These are phyloP conservation scores for Colletotrichum gigasporum DNA, from an alignment of 2,329 filamentous ascomycete species.

Conservation along the genomic window DNA sequence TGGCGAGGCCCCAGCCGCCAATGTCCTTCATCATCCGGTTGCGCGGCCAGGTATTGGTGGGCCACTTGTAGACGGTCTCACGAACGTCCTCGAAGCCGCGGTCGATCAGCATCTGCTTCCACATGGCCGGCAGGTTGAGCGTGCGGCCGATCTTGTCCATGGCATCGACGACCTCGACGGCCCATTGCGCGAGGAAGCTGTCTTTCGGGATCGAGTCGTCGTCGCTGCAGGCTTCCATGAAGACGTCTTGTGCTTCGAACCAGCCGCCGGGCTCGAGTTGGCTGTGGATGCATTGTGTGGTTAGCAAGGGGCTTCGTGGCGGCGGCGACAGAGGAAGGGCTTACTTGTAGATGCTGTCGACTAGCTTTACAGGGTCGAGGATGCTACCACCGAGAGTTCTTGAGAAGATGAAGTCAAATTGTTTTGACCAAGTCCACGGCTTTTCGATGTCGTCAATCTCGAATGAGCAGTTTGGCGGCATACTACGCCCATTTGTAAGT, in stretches of 20 bases:
- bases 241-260: constrained; percentile 43
- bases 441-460: constrained; percentile 49
- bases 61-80: constrained; percentile 44
- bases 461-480: constrained; percentile 56
- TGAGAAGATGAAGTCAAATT: constrained; percentile 48
- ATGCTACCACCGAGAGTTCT: constrained; percentile 43
- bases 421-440: constrained; percentile 42
- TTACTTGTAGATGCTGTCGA: constrained; percentile 36
- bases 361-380: constrained; percentile 36
- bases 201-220: constrained; percentile 42
- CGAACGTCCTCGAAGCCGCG: constrained; percentile 47
- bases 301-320: too few species aligned
- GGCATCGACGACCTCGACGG: constrained; percentile 41
- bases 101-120: constrained; percentile 38
- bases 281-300: not conserved
- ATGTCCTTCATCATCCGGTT: constrained; percentile 46
- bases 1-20: constrained; percentile 43
- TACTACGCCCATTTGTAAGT: constrained; percentile 28
- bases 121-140: constrained; percentile 38
- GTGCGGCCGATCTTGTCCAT: constrained; percentile 41
- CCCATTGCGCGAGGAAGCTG: constrained; percentile 44
- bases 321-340: too few species aligned
- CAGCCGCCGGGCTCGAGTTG: constrained; percentile 45
- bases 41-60: constrained; percentile 47
- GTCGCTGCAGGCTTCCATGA: constrained; percentile 40